Evolutionary conservation across 495 filamentous ascomycete genomes (phyloP).

Genomic region (Astrothelium subdiscretum): DNA sequence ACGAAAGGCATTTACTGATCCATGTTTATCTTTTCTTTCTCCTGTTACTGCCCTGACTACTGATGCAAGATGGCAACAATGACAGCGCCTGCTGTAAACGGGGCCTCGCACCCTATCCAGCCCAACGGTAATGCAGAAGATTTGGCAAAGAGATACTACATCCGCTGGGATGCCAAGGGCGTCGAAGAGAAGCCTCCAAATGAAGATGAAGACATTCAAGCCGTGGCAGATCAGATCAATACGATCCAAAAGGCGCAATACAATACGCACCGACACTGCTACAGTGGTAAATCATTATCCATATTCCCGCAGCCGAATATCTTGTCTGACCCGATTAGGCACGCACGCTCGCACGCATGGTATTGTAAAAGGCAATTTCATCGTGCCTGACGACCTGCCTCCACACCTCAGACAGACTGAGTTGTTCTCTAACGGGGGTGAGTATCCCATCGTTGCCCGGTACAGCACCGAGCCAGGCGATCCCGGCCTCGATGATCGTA

Average conservation of each 20-base stretch:
- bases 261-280: conserved; percentile 34
- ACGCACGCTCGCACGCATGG: conserved; percentile 37
- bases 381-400: conserved; percentile 30
- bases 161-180: conserved; percentile 27
- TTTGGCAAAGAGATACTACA: neutral
- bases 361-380: conserved; percentile 35
- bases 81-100: neutral
- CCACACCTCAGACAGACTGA: conserved; percentile 33
- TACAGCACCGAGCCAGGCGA: conserved; percentile 36
- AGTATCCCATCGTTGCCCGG: conserved; percentile 29
- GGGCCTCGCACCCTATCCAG: neutral
- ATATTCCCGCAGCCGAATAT: neutral
- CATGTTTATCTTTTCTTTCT: no score
- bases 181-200: conserved; percentile 33
- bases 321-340: conserved; percentile 2
- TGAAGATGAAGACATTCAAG: conserved; percentile 37
- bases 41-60: neutral
- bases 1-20: neutral
- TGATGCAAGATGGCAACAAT: neutral
- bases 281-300: conserved; percentile 16
- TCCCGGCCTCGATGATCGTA: conserved; percentile 28
- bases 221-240: conserved; percentile 37
- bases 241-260: conserved; percentile 36
- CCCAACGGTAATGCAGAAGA: neutral
- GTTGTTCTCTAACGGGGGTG: conserved; percentile 31